Evolutionary conservation across 164 flowering plant species (phyloP).

Genomic region (Litsea cubeba): DNA sequence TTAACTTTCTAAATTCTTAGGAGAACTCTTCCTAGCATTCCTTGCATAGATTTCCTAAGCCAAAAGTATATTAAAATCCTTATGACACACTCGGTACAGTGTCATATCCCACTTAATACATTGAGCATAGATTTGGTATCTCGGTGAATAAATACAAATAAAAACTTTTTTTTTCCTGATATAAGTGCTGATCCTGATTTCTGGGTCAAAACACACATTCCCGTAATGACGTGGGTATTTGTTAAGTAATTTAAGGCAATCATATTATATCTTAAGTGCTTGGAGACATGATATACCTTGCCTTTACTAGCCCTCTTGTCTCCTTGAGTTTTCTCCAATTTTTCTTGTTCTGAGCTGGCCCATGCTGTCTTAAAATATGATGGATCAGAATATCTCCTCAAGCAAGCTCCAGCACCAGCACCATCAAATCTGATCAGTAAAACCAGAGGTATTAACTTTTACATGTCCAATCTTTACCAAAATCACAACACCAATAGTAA

Average conservation of each 20-base stretch:
- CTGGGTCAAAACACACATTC: neutral
- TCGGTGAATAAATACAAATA: neutral
- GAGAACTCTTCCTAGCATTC: too few species aligned
- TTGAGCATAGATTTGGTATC: neutral
- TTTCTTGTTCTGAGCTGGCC: slow-evolving; percentile 9
- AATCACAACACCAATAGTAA: neutral
- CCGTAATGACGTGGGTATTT: neutral
- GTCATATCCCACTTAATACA: neutral
- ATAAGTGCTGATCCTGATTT: neutral
- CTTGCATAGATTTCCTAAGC: neutral
- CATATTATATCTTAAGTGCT: neutral
- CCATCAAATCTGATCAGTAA: slow-evolving; percentile 15
- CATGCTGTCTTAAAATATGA: slow-evolving; percentile 13
- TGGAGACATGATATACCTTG: slow-evolving; percentile 43
- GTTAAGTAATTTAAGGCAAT: neutral
- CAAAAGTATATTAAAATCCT: neutral
- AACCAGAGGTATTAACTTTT: neutral
- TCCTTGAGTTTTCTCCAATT: slow-evolving; percentile 31
- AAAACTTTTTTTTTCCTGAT: too few species aligned
- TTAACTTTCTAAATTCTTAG: neutral
- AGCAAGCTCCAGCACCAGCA: slow-evolving; percentile 20
- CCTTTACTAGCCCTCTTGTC: slow-evolving; percentile 48
- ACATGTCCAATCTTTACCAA: neutral
- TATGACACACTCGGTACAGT: neutral
- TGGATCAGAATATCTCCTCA: slow-evolving; percentile 20